These are phyloP conservation scores for Pelargonium myrrhifolium DNA, from an alignment of 441 rosid species.

Conservation along the genomic window DNA sequence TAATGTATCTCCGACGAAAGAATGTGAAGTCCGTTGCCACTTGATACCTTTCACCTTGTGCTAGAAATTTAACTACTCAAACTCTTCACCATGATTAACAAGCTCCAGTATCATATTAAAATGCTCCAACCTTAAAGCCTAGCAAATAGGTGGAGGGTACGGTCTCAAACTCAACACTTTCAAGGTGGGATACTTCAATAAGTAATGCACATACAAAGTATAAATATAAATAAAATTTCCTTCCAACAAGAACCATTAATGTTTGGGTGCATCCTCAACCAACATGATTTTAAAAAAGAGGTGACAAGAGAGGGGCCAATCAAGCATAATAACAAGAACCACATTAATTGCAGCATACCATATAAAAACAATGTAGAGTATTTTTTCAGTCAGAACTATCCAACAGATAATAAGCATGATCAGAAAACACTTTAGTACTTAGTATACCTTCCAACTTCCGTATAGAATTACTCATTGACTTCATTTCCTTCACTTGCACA, in stretches of 20 bases:
- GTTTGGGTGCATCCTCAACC: neutral
- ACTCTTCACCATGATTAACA: too few species aligned
- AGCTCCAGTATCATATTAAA: too few species aligned
- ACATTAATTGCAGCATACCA: neutral
- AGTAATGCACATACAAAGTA: neutral
- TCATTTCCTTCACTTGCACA: conserved; percentile 61
- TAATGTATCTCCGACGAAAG: too few species aligned
- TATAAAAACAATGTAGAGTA: neutral
- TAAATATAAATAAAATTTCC: neutral
- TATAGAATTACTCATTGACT: conserved; percentile 48
- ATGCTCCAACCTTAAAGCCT: too few species aligned
- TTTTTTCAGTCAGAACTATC: neutral
- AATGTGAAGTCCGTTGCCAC: too few species aligned
- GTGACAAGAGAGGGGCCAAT: neutral
- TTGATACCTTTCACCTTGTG: too few species aligned
- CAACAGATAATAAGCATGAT: conserved; percentile 7
- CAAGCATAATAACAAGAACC: neutral
- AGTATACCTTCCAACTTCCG: conserved; percentile 62
- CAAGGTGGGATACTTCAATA: too few species aligned
- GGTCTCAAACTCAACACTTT: too few species aligned
- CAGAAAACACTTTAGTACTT: neutral
- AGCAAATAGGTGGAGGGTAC: too few species aligned
- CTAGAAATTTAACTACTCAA: too few species aligned
- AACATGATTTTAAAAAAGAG: neutral
- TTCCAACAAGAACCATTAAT: neutral